phyloP scores from a whole-genome alignment of 306 rosid species.

The Oxytropis ochrocephala region DNA sequence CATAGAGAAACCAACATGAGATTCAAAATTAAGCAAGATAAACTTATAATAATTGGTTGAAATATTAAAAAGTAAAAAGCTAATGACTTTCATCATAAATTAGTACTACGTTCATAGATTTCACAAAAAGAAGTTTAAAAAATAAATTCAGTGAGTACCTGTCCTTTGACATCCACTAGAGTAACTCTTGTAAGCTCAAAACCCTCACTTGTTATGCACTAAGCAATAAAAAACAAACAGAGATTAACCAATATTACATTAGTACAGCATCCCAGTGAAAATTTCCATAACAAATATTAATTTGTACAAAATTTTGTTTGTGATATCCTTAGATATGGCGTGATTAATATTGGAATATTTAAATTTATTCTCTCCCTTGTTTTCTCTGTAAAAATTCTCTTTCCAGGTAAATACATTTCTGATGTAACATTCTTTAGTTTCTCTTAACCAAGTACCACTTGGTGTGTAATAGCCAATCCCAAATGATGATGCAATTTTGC shows the following conservation, averaged over 20 bases:
- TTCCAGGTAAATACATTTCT: too few relatives aligned
- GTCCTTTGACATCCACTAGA: slow-evolving; percentile 69
- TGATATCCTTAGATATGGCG: too few relatives aligned
- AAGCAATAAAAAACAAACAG: not conserved
- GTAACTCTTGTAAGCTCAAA: slow-evolving; percentile 91
- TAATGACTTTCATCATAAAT: not conserved
- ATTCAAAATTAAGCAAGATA: not conserved
- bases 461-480: not conserved
- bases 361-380: too few relatives aligned
- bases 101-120: not conserved
- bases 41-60: not conserved
- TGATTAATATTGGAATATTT: too few relatives aligned
- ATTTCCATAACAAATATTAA: not conserved
- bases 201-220: slow-evolving; percentile 91
- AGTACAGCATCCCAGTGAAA: slow-evolving; percentile 2
- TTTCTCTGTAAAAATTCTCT: too few relatives aligned
- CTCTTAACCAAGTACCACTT: not conserved
- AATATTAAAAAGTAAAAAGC: not conserved
- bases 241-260: slow-evolving; percentile 8
- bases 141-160: slow-evolving; percentile 37
- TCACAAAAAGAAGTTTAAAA: slow-evolving; percentile 12
- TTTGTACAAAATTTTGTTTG: not conserved
- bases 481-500: not conserved
- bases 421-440: not conserved
- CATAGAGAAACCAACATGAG: not conserved